Evolutionary conservation across 176 grass and related monocot species (phyloP).

Genomic region (Cymbopogon citratus): DNA sequence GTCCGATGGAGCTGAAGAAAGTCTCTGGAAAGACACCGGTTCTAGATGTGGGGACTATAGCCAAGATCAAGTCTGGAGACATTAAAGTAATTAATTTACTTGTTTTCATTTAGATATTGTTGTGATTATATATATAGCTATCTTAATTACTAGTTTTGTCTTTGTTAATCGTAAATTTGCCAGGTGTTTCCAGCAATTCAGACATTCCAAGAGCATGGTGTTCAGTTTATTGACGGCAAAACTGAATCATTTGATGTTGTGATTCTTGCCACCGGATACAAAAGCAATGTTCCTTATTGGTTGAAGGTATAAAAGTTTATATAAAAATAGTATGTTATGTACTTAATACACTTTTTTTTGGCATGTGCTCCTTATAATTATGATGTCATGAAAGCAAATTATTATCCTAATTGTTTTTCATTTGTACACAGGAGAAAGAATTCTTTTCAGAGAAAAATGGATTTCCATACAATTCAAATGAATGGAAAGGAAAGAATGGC

Average conservation of each 20-base stretch:
- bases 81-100: slow-evolving; percentile 40
- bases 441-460: slow-evolving; percentile 86
- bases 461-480: slow-evolving; percentile 58
- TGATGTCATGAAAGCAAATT: neutral
- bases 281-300: slow-evolving; percentile 84
- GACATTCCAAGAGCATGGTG: slow-evolving; percentile 39
- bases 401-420: neutral
- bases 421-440: slow-evolving; percentile 46
- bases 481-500: slow-evolving; percentile 74
- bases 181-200: slow-evolving; percentile 61
- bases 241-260: slow-evolving; percentile 52
- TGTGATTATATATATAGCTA: neutral
- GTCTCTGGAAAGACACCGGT: slow-evolving; percentile 75
- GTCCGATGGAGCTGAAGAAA: slow-evolving; percentile 64
- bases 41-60: slow-evolving; percentile 74
- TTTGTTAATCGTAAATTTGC: neutral
- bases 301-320: slow-evolving; percentile 53
- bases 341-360: neutral
- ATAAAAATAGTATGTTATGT: neutral
- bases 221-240: slow-evolving; percentile 68
- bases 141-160: neutral
- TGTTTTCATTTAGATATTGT: neutral
- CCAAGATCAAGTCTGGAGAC: slow-evolving; percentile 71
- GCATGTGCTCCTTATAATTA: too few species aligned
- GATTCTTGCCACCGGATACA: slow-evolving; percentile 78